These are phyloP conservation scores for Colletotrichum orbiculare DNA, from an alignment of 2,329 filamentous ascomycete species.

Conservation along the genomic window DNA sequence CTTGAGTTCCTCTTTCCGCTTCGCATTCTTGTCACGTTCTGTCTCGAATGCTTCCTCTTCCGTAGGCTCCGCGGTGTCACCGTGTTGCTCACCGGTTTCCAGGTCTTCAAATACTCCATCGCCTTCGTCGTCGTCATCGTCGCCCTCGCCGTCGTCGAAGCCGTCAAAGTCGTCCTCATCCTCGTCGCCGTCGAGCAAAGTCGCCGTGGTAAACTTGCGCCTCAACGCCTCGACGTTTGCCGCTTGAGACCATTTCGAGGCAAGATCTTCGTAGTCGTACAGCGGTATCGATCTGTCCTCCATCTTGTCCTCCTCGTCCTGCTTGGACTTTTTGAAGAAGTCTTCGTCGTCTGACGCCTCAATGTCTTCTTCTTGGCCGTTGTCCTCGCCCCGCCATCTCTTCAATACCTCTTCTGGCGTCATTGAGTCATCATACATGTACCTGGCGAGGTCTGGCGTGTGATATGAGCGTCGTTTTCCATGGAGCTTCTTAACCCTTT, in stretches of 20 bases:
- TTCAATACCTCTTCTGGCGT: slow-evolving; percentile 79
- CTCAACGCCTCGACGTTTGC: slow-evolving; percentile 82
- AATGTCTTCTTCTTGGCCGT: slow-evolving; percentile 66
- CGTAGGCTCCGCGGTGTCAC: slow-evolving; percentile 47
- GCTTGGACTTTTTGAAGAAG: slow-evolving; percentile 73
- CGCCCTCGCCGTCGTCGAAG: slow-evolving; percentile 60
- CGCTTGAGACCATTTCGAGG: slow-evolving; percentile 85
- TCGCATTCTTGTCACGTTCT: slow-evolving; percentile 91
- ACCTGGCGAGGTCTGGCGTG: slow-evolving; percentile 82
- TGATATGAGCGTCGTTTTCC: slow-evolving; percentile 78
- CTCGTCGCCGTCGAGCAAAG: slow-evolving; percentile 52
- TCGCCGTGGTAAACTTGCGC: slow-evolving; percentile 78
- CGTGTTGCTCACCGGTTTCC: slow-evolving; percentile 77
- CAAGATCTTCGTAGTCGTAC: slow-evolving; percentile 83
- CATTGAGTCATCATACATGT: slow-evolving; percentile 89
- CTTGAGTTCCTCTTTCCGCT: slow-evolving; percentile 93
- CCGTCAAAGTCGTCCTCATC: slow-evolving; percentile 62
- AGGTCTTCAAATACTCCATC: slow-evolving; percentile 74
- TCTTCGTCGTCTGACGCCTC: slow-evolving; percentile 68
- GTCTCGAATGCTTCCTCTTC: slow-evolving; percentile 75
- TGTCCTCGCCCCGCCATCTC: slow-evolving; percentile 80
- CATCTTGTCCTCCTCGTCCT: slow-evolving; percentile 75
- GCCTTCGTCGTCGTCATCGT: slow-evolving; percentile 60
- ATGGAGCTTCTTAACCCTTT: slow-evolving; percentile 79
- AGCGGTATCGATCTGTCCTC: slow-evolving; percentile 84